Evolutionary conservation across 495 filamentous ascomycete species (phyloP), one percentile per base, ranked within the genome.

Genomic region (Penicillium bovifimosum): DNA sequence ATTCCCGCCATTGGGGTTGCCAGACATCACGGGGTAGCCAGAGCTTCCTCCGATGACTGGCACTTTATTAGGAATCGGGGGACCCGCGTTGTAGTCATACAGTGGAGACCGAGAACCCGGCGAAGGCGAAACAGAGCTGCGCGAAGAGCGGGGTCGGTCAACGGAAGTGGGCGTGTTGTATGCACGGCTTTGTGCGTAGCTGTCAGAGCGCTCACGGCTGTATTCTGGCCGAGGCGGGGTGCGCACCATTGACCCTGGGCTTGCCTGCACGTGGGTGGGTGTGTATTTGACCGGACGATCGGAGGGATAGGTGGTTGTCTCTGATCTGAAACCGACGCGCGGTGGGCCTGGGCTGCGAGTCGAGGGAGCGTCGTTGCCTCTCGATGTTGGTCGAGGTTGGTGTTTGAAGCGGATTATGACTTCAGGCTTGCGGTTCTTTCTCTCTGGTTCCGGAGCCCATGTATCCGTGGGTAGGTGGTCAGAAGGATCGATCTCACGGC

Each of bases 381-480:
- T 46, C 16, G 64, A 67, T 7, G 61, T 68, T 36, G 54, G 62
- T 9, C 62, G 49, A 10, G 79, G 77, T 1, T 65, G 58, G 41
- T 74, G 68, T 43, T 74, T 73, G 62, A 80, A 80, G 8, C 77
- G 74, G 33, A 80, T 68, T 13, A 78, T 74, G 2, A 80, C 72
- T 36, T 80, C 77, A 7, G 81, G 73, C 24, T 80, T 80, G 42
- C 81, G 76, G 33, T 76, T 79, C 67, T 90, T 93, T 20, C 77
- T 76, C 59, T 96, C 92, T 1, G 92, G 92, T 64, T 97, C 91
- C 0, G 93, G 93, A 0, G 93, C 93, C 87, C 91, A 97, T 4
- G 85, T 88, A 33, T 91, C 86, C 40, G 88, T 81, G 0, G 92
- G 93, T 0, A 98, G 81, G 63, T 96, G 90, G 66, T 98, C 93